Evolutionary conservation across 257 asterid genomes (phyloP).

Genomic region (Plantago ovata): DNA sequence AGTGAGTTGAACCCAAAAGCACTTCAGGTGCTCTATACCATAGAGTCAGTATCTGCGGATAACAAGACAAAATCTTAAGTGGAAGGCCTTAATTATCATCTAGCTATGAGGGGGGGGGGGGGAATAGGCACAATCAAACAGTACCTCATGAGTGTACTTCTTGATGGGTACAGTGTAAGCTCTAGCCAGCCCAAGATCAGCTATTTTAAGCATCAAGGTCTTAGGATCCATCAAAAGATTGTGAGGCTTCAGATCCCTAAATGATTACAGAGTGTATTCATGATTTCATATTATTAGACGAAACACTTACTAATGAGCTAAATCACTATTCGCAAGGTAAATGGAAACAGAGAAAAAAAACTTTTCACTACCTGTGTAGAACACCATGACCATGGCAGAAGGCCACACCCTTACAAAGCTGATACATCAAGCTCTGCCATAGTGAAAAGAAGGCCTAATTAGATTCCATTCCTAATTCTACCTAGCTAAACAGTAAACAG

Average conservation of each 20-base stretch:
- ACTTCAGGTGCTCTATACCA: constrained; percentile 99
- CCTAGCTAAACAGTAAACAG: background rate
- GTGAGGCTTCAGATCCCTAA: constrained; percentile 96
- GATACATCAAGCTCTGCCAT: constrained; percentile 81
- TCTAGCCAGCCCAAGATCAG: constrained; percentile 96
- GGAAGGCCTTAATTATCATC: background rate
- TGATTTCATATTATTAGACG: no score
- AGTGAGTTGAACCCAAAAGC: constrained; percentile 90
- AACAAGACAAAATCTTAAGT: background rate
- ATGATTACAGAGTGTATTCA: constrained; percentile 2
- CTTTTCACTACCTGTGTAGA: constrained; percentile 57
- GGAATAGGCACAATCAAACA: background rate
- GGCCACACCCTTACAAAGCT: constrained; percentile 93
- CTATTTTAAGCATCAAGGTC: constrained; percentile 86
- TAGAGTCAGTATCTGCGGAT: constrained; percentile 78
- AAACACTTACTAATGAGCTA: background rate
- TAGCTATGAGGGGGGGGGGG: background rate
- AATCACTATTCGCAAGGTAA: background rate
- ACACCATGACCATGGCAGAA: constrained; percentile 98
- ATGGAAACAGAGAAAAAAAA: background rate
- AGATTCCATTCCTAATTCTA: background rate
- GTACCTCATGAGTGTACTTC: constrained; percentile 95
- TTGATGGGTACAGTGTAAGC: constrained; percentile 88
- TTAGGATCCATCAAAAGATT: constrained; percentile 95
- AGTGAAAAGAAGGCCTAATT: background rate